Evolutionary conservation across 202 grass and related monocot species (phyloP).

Genomic region (Digitaria exilis): DNA sequence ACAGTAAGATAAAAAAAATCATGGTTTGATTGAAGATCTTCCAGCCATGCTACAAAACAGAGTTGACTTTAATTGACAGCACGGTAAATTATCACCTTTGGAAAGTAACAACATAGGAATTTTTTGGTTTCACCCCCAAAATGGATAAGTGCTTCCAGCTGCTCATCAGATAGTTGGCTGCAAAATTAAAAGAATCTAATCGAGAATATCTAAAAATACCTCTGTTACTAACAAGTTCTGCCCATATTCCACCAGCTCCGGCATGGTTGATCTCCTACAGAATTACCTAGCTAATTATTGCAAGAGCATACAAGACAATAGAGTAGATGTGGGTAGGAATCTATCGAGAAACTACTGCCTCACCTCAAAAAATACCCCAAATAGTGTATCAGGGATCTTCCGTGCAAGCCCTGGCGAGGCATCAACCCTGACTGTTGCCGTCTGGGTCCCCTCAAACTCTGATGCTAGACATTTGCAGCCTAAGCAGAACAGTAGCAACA

Average conservation of each 20-base stretch:
- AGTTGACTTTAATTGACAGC: background rate
- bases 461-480: slow-evolving; percentile 49
- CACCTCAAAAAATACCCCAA: slow-evolving; percentile 98
- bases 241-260: slow-evolving; percentile 82
- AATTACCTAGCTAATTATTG: background rate
- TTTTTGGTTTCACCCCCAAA: background rate
- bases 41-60: background rate
- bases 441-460: slow-evolving; percentile 47
- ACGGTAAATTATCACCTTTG: background rate
- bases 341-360: slow-evolving; percentile 1
- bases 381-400: slow-evolving; percentile 73
- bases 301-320: background rate
- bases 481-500: slow-evolving; percentile 48
- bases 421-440: slow-evolving; percentile 58
- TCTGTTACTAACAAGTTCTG: slow-evolving; percentile 82
- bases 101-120: background rate
- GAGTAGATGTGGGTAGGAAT: background rate
- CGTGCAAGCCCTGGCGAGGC: slow-evolving; percentile 55
- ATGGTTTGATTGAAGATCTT: background rate
- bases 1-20: background rate
- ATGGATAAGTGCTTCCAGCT: background rate
- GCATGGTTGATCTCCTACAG: slow-evolving; percentile 79
- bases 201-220: slow-evolving; percentile 44
- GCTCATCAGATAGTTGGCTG: background rate
- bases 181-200: background rate